Evolutionary conservation across 768 basidiomycete species (phyloP).

Genomic region (Pleurotus tuber-regium): DNA sequence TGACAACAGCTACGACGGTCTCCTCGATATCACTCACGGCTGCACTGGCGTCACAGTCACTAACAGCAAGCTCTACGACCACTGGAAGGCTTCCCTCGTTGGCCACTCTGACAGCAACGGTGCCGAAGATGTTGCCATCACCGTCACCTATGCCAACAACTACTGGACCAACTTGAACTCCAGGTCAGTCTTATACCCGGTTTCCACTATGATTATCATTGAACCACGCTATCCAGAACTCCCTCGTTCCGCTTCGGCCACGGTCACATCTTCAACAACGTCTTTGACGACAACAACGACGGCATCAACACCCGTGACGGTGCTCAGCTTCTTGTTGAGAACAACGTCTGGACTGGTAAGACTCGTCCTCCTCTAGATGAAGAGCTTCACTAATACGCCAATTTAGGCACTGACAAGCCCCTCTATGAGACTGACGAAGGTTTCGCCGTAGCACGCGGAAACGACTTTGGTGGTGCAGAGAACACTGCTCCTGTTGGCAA

Average conservation of each 20-base stretch:
- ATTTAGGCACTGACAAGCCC: conserved; percentile 32
- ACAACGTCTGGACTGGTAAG: conserved; percentile 42
- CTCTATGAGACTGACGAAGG: conserved; percentile 38
- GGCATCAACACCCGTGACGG: conserved; percentile 17
- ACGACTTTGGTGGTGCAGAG: conserved; percentile 31
- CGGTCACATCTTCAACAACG: conserved; percentile 46
- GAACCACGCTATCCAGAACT: conserved; percentile 23
- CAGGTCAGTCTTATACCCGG: conserved; percentile 5
- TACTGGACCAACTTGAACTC: conserved; percentile 6
- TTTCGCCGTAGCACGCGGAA: conserved; percentile 37
- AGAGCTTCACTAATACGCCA: neutral
- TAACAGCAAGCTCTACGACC: conserved; percentile 39
- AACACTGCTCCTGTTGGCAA: conserved; percentile 32
- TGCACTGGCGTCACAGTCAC: conserved; percentile 39
- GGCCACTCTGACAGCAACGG: conserved; percentile 44
- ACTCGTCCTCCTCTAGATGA: neutral
- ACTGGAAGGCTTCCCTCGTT: conserved; percentile 45
- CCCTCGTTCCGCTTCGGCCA: conserved; percentile 46
- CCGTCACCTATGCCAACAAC: conserved; percentile 19
- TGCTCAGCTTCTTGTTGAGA: conserved; percentile 45
- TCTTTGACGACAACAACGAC: conserved; percentile 39
- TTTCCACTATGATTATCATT: too few species aligned
- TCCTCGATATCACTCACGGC: conserved; percentile 45
- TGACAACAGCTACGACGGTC: conserved; percentile 43
- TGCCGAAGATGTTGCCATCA: conserved; percentile 25